Evolutionary conservation across 1,284 basidiomycete species (phyloP).

Genomic region (Ustilago xerochloae): DNA sequence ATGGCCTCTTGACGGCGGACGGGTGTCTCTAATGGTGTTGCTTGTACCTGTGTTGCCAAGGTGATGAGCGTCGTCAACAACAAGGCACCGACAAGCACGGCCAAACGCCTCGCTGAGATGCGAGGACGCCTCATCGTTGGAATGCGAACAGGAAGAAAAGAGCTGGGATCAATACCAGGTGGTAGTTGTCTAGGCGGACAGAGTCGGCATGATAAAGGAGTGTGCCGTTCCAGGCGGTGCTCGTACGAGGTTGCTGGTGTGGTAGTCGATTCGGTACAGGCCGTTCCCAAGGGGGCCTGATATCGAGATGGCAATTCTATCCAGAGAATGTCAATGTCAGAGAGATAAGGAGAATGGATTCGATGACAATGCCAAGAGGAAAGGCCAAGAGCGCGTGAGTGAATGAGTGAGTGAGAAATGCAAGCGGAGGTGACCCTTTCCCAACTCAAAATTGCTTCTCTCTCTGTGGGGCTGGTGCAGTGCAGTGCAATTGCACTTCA

Average conservation of each 20-base stretch:
- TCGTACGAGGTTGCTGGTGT: background rate
- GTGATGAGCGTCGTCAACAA: conserved; percentile 23
- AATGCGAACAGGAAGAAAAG: background rate
- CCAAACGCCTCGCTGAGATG: background rate
- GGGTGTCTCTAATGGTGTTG: background rate
- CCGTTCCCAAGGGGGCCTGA: too few relatives aligned
- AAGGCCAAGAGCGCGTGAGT: conserved; percentile 6
- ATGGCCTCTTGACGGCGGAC: conserved; percentile 10
- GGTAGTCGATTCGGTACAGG: too few relatives aligned
- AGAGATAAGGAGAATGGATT: background rate
- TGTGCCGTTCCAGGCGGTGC: background rate
- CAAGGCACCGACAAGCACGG: conserved; percentile 10
- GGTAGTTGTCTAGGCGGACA: background rate
- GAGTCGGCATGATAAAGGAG: conserved; percentile 2
- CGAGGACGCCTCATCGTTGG: conserved; percentile 11
- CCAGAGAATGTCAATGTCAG: too few relatives aligned
- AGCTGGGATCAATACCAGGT: background rate
- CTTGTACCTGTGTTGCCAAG: conserved; percentile 1
- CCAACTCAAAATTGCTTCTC: conserved; percentile 1
- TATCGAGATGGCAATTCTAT: too few relatives aligned
- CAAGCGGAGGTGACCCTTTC: background rate
- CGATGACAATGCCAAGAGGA: conserved; percentile 6
- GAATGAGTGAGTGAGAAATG: background rate
- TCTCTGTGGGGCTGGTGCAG: too few relatives aligned
- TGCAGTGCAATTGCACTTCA: too few relatives aligned